Base-by-base conservation (phyloP, 2,329 filamentous ascomycete genomes). In the Aspergillus chevalieri region DNA sequence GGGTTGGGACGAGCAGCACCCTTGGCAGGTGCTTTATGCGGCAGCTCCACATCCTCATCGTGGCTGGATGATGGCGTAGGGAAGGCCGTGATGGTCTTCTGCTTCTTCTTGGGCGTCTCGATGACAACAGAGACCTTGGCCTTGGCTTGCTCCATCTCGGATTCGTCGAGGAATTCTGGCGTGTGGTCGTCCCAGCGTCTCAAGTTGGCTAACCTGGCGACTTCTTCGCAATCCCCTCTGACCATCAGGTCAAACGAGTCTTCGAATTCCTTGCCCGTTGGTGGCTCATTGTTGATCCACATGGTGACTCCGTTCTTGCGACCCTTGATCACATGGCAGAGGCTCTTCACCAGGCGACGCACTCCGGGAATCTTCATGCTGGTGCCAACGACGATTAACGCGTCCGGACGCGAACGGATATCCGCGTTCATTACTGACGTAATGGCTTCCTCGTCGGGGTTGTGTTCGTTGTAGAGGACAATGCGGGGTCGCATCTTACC, bases 391-490 rank as follows among this genome's bases (percentile, higher is more conserved):
- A 98, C 93, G 57, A 98, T 84, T 22, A 98, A 81, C 15, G 91
- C 91, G 67, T 97, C 93, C 0, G 93, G 92, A 34, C 90, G 81
- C 39, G 85, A 81, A 52, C 89, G 86, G 51, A 97, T 75, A 66
- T 98, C 93, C 4, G 91, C 85, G 56, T 83, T 84, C 46, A 91
- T 89, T 38, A 95, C 91, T 19, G 88, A 88, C 41, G 92, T 91
- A 66, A 98, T 98, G 12, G 93, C 92, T 59, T 96, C 92, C 58
- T 93, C 89, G 57, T 98, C 93, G 0, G 93, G 93, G 65, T 97
- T 96, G 66, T 89, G 86, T 68, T 98, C 93, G 66, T 97, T 96
- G 74, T 98, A 98, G 8, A 98, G 79, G 4, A 97, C 92, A 75
- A 98, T 96, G 50, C 93, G 83, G 19, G 93, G 93, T 19, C 93